Evolutionary conservation across 768 basidiomycete species (phyloP), one percentile per base, ranked within the genome.

Genomic region (Boletus patriciae): DNA sequence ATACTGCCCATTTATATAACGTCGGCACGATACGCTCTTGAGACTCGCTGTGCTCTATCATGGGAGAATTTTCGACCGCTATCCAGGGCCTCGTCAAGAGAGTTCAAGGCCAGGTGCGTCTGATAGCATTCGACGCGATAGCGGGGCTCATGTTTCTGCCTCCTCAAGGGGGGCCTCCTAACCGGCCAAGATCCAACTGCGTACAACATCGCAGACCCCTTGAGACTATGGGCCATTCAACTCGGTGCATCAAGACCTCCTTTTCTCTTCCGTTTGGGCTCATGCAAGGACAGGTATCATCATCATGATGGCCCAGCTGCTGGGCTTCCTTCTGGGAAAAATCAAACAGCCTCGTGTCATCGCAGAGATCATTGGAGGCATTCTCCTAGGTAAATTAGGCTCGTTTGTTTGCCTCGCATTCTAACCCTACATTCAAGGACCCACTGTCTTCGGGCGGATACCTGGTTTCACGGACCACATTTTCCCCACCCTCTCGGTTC

Each of bases 291-390:
- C 71, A 84, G 88, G 71, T 4, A 42, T 88, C 47, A 83, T 98
- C 62, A 94, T 98, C 75, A 79, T 97, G 54, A 85, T 94, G 79
- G 84, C 86, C 37, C 90, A 94, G 66, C 55, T 88, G 6, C 83
- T 98, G 11, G 79, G 83, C 0, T 71, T 90, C 19, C 55, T 82
- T 49, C 77, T 97, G 21, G 70, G 76, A 9, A 85, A 80, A 53
- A 83, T 96, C 36, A 85, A 83, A 34, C 95, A 98, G 66, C 96
- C 96, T 2, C 80, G 87, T n/a, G 95, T 98, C 57, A 93, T 97
- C 50, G 86, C 94, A 41, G 95, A 98, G 70, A 88, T 97, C 57
- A 83, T 98, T 53, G 92, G 87, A 0, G 96, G 96, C 21, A 85
- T 98, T 61, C 65, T 98, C 21, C 80, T 98, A 12, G 94, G 94